These are phyloP conservation scores for Ophiocordyceps sinensis DNA, from an alignment of 2,329 filamentous ascomycete species.

Conservation along the genomic window DNA sequence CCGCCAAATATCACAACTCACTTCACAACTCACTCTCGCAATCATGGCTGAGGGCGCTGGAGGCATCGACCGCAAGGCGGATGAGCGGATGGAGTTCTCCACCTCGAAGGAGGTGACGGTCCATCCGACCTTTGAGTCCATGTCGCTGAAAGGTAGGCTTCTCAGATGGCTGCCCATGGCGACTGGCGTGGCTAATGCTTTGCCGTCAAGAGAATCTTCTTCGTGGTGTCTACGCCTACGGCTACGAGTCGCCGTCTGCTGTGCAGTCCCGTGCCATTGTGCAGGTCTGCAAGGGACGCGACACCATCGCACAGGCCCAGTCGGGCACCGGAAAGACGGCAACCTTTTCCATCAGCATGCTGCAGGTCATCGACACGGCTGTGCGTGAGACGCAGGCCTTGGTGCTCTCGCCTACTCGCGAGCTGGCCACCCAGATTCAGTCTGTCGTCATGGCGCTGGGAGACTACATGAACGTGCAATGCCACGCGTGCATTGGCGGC, in stretches of 20 bases:
- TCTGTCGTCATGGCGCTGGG: slow-evolving; percentile 99
- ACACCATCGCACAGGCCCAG: slow-evolving; percentile 96
- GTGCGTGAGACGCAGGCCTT: slow-evolving; percentile 89
- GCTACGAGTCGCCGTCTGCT: slow-evolving; percentile 94
- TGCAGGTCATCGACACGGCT: slow-evolving; percentile 89
- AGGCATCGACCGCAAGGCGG: slow-evolving; percentile 75
- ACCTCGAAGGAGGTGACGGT: slow-evolving; percentile 97
- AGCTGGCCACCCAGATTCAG: slow-evolving; percentile 96
- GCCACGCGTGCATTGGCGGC: slow-evolving; percentile 94
- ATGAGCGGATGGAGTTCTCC: slow-evolving; percentile 95
- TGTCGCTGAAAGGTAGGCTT: slow-evolving; percentile 72
- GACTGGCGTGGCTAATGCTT: neutral
- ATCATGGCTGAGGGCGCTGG: slow-evolving; percentile 73
- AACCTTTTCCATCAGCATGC: slow-evolving; percentile 90
- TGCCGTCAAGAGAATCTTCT: slow-evolving; percentile 62
- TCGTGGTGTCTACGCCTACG: slow-evolving; percentile 94
- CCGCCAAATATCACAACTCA: neutral
- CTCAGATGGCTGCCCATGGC: neutral
- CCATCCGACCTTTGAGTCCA: slow-evolving; percentile 84
- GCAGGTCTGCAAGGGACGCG: slow-evolving; percentile 96
- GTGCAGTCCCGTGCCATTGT: slow-evolving; percentile 97
- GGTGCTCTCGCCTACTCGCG: slow-evolving; percentile 87
- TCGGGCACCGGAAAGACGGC: slow-evolving; percentile 95
- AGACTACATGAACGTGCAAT: slow-evolving; percentile 99
- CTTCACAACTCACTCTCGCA: slow-evolving; percentile 4